Evolutionary conservation across 768 basidiomycete genomes (phyloP).

Genomic region (Leccinellum rugosiceps): DNA sequence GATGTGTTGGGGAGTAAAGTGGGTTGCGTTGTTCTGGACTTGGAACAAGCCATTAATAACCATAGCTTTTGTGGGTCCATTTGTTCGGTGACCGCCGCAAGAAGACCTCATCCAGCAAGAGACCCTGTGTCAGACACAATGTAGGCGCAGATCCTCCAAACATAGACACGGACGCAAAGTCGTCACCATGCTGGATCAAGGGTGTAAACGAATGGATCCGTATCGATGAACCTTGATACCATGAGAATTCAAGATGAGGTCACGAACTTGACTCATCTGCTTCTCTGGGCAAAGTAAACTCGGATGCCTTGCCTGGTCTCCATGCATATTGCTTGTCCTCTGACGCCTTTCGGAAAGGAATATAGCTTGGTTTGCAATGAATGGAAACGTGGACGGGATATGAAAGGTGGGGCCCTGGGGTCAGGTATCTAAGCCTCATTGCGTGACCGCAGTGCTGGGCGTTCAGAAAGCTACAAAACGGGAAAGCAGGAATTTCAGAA

Average conservation of each 20-base stretch:
- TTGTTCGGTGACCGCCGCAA: not conserved
- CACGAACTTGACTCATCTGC: not conserved
- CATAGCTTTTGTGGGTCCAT: slow-evolving; percentile 16
- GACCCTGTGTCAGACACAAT: not conserved
- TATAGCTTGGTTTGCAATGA: no score
- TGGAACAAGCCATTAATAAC: slow-evolving; percentile 6
- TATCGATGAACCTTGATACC: slow-evolving; percentile 22
- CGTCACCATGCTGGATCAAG: slow-evolving; percentile 8
- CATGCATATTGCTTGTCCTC: no score
- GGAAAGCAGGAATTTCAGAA: not conserved
- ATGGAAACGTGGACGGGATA: no score
- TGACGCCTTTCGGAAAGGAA: no score
- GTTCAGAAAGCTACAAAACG: not conserved
- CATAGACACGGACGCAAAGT: slow-evolving; percentile 22
- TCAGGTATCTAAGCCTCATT: no score
- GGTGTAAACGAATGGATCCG: not conserved
- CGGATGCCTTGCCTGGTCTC: no score
- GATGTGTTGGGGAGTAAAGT: not conserved
- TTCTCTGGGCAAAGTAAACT: not conserved
- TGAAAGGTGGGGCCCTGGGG: no score
- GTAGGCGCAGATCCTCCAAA: slow-evolving; percentile 14
- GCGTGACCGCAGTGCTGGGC: no score
- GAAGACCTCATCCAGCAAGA: not conserved
- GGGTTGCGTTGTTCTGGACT: not conserved
- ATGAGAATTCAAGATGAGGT: not conserved